These are phyloP conservation scores for Wickerhamomyces queroliae DNA, from an alignment of 805 yeast genomes.

Conservation along the genomic window DNA sequence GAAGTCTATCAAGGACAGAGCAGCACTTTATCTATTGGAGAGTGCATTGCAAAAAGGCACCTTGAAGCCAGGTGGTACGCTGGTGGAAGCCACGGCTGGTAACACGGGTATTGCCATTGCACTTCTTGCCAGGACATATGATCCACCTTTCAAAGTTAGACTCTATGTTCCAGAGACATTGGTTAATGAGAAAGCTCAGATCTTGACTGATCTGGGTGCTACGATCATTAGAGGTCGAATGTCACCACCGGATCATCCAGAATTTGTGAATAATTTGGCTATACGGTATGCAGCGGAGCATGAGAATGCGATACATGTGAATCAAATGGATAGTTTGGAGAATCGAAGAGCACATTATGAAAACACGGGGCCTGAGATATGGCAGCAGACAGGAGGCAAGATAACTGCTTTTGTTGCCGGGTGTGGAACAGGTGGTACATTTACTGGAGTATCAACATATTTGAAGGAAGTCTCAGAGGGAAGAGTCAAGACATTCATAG, in stretches of 20 bases:
- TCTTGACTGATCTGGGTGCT: constrained; percentile 62
- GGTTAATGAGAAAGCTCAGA: constrained; percentile 56
- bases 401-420: constrained; percentile 67
- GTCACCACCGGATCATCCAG: constrained; percentile 52
- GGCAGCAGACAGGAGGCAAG: constrained; percentile 44
- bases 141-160: constrained; percentile 40
- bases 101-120: constrained; percentile 83
- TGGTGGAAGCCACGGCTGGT: constrained; percentile 82
- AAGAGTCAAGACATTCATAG: constrained; percentile 43
- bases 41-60: constrained; percentile 49
- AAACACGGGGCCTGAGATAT: constrained; percentile 77
- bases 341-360: constrained; percentile 68
- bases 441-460: constrained; percentile 63
- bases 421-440: constrained; percentile 84
- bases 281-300: constrained; percentile 27
- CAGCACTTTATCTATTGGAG: constrained; percentile 63
- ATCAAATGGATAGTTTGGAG: constrained; percentile 73
- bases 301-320: constrained; percentile 61
- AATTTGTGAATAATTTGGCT: constrained; percentile 25
- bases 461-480: constrained; percentile 41
- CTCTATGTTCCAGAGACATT: constrained; percentile 82
- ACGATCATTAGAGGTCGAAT: constrained; percentile 55
- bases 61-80: constrained; percentile 57
- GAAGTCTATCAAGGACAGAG: constrained; percentile 79
- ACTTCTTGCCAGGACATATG: constrained; percentile 40